Evolutionary conservation across 495 filamentous ascomycete genomes (phyloP), one percentile per base, ranked within the genome.

Genomic region (Aspergillus nidulans): DNA sequence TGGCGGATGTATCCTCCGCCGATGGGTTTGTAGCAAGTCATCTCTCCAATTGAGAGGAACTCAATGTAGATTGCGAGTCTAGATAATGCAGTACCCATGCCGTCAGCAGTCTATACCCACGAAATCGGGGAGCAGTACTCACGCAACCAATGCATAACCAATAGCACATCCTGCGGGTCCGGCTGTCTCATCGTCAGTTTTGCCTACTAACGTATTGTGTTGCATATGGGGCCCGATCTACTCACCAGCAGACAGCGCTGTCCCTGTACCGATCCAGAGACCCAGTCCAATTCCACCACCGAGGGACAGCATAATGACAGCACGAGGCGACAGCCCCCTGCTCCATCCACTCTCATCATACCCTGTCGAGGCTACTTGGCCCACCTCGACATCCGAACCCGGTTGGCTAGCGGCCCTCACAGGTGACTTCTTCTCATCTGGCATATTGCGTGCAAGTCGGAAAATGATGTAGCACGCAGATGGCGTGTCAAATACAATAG

Each of bases 221-320:
- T 34, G 30, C 10, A 34, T 6, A 12, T 10, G 15, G 15, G 30
- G n/a, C n/a, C n/a, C n/a, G n/a, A n/a, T n/a, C n/a, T n/a, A 50
- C 58, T 46, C 57, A 68, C 66, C 63, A 55, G 63, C 63, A 25
- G 24, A 3, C 23, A 47, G 32, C 1, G 66, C 66, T 32, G 65
- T 60, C 23, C 65, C 65, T 18, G 65, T 68, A 10, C 65, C 65
- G 7, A 68, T 63, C 65, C 65, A 68, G 0, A 68, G 53, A 0
- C 66, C 66, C 6, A 62, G 62, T 1, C 66, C 66, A 39, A 68
- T 63, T 1, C 66, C 66, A 39, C 63, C 66, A 4, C 66, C 66
- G 49, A 68, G 66, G 15, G 66, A 66, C 61, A 66, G 63, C 66
- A 68, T 68, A 59, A 68, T 68, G 45, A 68, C 62, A 20, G 65